Evolutionary conservation across 164 flowering plant species (phyloP).

Genomic region (Stephania japonica): DNA sequence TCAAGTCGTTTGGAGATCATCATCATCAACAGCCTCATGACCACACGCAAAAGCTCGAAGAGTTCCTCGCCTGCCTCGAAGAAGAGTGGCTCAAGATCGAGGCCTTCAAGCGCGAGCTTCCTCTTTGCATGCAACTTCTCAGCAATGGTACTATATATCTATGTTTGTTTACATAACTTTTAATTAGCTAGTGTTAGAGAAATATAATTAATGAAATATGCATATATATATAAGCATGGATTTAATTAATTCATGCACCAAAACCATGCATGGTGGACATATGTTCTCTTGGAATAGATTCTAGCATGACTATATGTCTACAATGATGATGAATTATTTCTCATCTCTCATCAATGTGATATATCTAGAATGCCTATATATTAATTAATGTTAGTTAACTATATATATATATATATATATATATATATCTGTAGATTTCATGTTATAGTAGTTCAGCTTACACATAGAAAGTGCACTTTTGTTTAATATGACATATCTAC

Average conservation of each 20-base stretch:
- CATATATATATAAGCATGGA: not conserved
- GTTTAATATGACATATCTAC: not conserved
- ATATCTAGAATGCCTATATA: not conserved
- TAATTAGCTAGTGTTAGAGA: not conserved
- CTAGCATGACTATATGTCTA: not conserved
- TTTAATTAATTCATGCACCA: not conserved
- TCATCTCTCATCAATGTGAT: not conserved
- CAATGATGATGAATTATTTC: not conserved
- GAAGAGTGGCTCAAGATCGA: conserved; percentile 83
- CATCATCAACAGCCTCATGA: conserved; percentile 15
- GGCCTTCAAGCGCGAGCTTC: conserved; percentile 83
- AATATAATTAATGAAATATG: not conserved
- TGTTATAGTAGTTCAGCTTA: not conserved
- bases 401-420: not conserved
- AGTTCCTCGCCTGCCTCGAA: conserved; percentile 63
- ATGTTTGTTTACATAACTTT: not conserved
- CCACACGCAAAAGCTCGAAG: conserved; percentile 68
- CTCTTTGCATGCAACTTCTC: conserved; percentile 90
- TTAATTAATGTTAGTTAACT: not conserved
- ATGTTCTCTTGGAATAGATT: conserved; percentile 2
- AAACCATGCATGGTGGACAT: too few relatives aligned
- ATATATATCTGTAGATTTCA: not conserved
- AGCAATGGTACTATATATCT: conserved; percentile 49
- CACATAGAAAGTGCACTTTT: not conserved
- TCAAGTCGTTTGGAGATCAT: conserved; percentile 63